A percentile compares a stretch with the other conserved stretches of the same genome.
phyloP scores from a whole-genome alignment of 768 basidiomycete species.

The Lactarius pseudohatsudake region DNA sequence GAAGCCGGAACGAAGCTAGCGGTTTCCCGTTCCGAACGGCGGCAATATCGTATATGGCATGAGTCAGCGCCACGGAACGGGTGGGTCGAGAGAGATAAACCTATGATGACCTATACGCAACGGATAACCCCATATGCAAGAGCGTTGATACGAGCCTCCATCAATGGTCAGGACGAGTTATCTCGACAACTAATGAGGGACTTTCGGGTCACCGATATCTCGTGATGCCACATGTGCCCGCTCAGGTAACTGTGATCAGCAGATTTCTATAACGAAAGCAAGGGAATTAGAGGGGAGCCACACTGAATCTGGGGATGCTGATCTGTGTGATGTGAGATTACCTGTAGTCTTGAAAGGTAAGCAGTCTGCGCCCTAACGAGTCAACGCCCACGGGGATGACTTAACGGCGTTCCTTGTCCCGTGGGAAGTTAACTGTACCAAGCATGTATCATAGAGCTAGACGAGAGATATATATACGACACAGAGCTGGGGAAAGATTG shows the following conservation, averaged over 20 bases:
- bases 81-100: not conserved
- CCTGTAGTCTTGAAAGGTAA: slow-evolving; percentile 4
- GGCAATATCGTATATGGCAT: not conserved
- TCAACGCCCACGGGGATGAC: not conserved
- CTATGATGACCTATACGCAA: not conserved
- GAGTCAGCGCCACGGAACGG: not conserved
- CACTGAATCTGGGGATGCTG: not conserved
- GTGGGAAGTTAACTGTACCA: not conserved
- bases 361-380: not conserved
- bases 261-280: not conserved
- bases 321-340: slow-evolving; percentile 12
- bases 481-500: not conserved
- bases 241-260: not conserved
- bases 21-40: not conserved
- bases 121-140: not conserved
- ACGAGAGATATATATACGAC: not conserved
- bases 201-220: not conserved
- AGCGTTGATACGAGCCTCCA: not conserved
- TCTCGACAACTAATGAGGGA: too few relatives aligned
- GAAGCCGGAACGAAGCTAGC: not conserved
- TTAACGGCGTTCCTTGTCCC: not conserved
- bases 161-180: not conserved
- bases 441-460: not conserved
- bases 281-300: not conserved
- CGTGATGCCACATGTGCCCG: not conserved